A percentile compares a stretch with the other conserved stretches of the same genome.
Conservation (phyloP, 2,329 filamentous ascomycete genomes). For the Rutstroemia sp. region DNA sequence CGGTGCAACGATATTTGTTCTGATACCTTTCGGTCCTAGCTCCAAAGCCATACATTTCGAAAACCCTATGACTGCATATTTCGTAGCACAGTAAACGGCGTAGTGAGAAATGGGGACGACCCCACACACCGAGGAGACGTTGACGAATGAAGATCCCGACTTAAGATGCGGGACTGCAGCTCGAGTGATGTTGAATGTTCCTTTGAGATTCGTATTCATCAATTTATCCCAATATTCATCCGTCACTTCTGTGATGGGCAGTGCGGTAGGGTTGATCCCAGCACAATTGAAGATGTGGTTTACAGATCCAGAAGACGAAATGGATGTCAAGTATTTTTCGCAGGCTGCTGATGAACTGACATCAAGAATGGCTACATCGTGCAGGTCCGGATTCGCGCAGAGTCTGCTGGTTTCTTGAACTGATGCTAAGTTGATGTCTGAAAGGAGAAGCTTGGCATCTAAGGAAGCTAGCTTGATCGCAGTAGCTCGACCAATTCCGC, state of each 20-base stretch:
- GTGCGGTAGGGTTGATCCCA: conserved; percentile 40
- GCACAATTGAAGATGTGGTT: conserved; percentile 36
- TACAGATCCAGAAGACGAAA: conserved; percentile 7
- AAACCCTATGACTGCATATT: conserved; percentile 35
- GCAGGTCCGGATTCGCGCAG: background rate
- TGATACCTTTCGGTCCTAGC: conserved; percentile 31
- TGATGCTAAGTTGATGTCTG: conserved; percentile 24
- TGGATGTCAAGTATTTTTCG: conserved; percentile 17
- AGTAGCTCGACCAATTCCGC: conserved; percentile 25
- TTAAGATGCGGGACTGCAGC: conserved; percentile 34
- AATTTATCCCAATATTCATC: conserved; percentile 42
- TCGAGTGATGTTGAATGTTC: conserved; percentile 38
- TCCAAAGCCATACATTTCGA: conserved; percentile 33
- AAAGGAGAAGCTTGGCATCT: conserved; percentile 24
- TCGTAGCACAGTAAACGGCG: conserved; percentile 30
- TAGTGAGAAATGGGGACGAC: conserved; percentile 19
- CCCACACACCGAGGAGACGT: conserved; percentile 33
- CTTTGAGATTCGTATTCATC: conserved; percentile 36
- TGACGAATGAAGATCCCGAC: conserved; percentile 31
- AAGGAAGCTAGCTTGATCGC: conserved; percentile 22
- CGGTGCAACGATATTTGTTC: conserved; percentile 33
- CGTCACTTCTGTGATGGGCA: conserved; percentile 33
- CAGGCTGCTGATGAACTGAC: background rate
- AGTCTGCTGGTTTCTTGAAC: conserved; percentile 15
- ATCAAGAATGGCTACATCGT: background rate